phyloP scores from a whole-genome alignment of 148 eudicot species.

The Chenopodium formosanum region DNA sequence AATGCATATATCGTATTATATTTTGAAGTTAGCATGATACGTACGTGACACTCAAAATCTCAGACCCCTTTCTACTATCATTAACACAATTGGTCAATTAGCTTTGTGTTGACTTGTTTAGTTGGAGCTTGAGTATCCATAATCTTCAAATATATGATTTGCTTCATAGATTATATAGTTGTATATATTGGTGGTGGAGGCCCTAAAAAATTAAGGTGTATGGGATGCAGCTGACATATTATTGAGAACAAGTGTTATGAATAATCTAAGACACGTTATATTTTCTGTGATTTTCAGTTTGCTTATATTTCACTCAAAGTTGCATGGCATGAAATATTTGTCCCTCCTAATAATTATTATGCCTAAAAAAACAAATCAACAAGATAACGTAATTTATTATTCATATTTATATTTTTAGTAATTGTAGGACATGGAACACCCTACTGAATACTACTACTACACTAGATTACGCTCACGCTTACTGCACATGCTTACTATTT shows the following conservation, averaged over 20 bases:
- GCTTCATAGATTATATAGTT: too few species aligned
- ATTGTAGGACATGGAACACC: constrained; percentile 5
- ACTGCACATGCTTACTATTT: constrained; percentile 1
- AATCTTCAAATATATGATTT: too few species aligned
- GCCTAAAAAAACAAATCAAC: constrained; percentile 10
- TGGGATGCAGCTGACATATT: neutral
- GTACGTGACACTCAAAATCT: too few species aligned
- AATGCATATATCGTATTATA: too few species aligned
- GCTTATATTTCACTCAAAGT: constrained; percentile 46
- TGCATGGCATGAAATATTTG: constrained; percentile 27
- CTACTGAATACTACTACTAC: constrained; percentile 2
- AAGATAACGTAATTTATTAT: constrained; percentile 5
- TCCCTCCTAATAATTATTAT: constrained; percentile 35
- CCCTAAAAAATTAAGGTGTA: too few species aligned
- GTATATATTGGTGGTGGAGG: too few species aligned
- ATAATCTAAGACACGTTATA: constrained; percentile 6
- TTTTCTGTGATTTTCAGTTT: neutral
- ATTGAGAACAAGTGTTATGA: constrained; percentile 13
- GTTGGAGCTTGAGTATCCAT: too few species aligned
- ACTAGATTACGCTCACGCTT: constrained; percentile 18
- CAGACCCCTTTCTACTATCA: too few species aligned
- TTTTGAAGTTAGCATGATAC: too few species aligned
- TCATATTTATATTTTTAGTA: neutral
- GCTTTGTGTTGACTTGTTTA: too few species aligned
- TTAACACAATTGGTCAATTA: too few species aligned